phyloP scores from a whole-genome alignment of 305 asterid genomes.

The Fraxinus angustifolia region DNA sequence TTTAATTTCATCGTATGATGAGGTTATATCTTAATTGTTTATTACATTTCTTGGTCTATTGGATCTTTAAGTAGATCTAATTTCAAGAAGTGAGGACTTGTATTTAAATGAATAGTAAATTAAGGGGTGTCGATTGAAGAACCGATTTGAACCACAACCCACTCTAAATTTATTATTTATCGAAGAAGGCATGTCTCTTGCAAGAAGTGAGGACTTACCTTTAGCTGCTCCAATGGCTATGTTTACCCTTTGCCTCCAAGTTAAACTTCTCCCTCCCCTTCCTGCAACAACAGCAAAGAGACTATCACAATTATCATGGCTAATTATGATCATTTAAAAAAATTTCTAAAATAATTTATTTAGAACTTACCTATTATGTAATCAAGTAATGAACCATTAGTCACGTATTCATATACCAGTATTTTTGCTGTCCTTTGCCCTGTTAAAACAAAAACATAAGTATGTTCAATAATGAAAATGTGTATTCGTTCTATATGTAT shows the following conservation, averaged over 20 bases:
- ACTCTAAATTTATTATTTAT: background rate
- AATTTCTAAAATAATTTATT: background rate
- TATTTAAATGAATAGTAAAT: background rate
- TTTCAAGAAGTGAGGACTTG: too few relatives aligned
- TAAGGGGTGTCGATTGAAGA: background rate
- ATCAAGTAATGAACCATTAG: slow-evolving; percentile 69
- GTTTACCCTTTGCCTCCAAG: slow-evolving; percentile 70
- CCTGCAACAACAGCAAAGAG: slow-evolving; percentile 31
- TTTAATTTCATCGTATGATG: background rate
- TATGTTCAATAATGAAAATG: background rate
- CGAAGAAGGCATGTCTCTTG: background rate
- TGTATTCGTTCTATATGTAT: background rate
- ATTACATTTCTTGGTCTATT: background rate
- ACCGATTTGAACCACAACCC: too few relatives aligned
- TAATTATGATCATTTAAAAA: background rate
- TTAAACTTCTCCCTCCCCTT: slow-evolving; percentile 52
- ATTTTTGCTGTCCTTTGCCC: slow-evolving; percentile 51
- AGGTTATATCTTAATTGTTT: background rate
- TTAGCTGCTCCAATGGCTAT: slow-evolving; percentile 81
- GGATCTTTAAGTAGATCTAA: background rate
- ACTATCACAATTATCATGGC: background rate
- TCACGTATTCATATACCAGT: slow-evolving; percentile 68
- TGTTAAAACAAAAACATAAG: slow-evolving; percentile 21
- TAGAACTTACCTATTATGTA: slow-evolving; percentile 53
- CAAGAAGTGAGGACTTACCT: slow-evolving; percentile 32